Percentiles rank a stretch among this genome's conserved stretches.
These are phyloP conservation scores for Dispira simplex DNA, from an alignment of 192 early-diverging fungal species.

Conservation along the genomic window DNA sequence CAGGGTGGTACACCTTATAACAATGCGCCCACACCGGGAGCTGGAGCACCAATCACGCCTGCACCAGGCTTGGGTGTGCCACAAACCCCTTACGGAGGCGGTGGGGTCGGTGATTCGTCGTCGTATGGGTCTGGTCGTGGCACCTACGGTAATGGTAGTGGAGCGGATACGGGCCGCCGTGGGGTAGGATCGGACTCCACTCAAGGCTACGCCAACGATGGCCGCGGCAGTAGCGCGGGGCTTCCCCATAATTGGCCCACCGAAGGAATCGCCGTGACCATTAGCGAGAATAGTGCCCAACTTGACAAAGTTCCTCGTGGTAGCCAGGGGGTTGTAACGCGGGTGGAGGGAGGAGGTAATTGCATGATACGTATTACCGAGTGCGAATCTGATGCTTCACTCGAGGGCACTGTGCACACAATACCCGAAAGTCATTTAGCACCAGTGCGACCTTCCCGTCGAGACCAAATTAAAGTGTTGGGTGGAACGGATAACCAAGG, in stretches of 20 bases:
- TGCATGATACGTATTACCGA: constrained; percentile 22
- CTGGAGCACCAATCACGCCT: constrained; percentile 28
- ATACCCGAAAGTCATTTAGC: constrained; percentile 24
- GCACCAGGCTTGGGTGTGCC: constrained; percentile 30
- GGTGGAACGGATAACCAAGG: constrained; percentile 34
- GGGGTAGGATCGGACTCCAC: background rate
- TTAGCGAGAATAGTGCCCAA: constrained; percentile 15
- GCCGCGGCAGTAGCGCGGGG: background rate
- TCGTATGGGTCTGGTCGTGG: constrained; percentile 37
- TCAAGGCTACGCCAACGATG: background rate
- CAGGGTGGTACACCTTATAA: constrained; percentile 14
- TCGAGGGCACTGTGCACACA: constrained; percentile 15
- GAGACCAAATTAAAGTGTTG: constrained; percentile 56
- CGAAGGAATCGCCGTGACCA: background rate
- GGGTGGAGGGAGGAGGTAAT: constrained; percentile 26
- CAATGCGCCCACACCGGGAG: constrained; percentile 25
- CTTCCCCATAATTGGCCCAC: background rate
- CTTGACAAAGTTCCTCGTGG: constrained; percentile 31
- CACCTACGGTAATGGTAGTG: constrained; percentile 17
- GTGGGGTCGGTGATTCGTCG: constrained; percentile 19
- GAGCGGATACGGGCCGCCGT: constrained; percentile 15
- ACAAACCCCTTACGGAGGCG: constrained; percentile 29
- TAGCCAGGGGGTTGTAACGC: constrained; percentile 31
- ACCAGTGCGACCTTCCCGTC: constrained; percentile 46
- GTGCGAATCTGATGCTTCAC: constrained; percentile 13